Evolutionary conservation across 805 yeast genomes (phyloP), one percentile per base, ranked within the genome.

Genomic region (Barnettozyma salicaria): DNA sequence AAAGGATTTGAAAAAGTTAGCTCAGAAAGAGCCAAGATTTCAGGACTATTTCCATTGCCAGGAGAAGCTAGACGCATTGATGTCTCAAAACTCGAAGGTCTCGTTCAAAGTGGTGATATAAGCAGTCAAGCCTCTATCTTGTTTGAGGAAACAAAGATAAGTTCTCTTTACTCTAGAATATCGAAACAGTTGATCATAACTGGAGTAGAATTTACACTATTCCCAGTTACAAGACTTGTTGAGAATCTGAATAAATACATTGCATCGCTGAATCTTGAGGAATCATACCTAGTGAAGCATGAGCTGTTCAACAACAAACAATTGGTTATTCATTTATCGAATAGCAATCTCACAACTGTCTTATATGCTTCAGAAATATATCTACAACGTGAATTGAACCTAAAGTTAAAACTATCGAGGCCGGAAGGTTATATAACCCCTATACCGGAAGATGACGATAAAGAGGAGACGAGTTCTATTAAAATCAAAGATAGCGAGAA

Each of bases 1-100:
- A 65, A 67, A 43, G 90, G 86, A 0, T 81, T 81, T 53, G 92
- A 84, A 50, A 71, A 73, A 6, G 77, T 82, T 1, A 71, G 83
- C 2, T 82, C 92, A 0, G 84, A 78, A 43, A 66, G 80, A 42
- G 95, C 92, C 6, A 87, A 86, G 50, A 61, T 82, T 13, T 73
- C 86, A 2, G 95, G 95, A 0, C 57, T 84, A 3, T 87, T 86
- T 50, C 86, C 89, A 3, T 63, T 74, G 13, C 90, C 92, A 1
- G 88, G 88, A 4, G 69, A 67, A 44, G 77, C 77, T 0, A 55
- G 49, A 41, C 51, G 49, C 13, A 40, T 61, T 20, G 63, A 61
- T 37, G 52, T 54, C 7, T 50, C 61, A 6, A 49, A 53, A 28
- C 37, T 57, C 17, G 56, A 58, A 39, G 61, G 61, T 12, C 43